A percentile compares a stretch with the other conserved stretches of the same genome.
Evolutionary conservation across 2,329 filamentous ascomycete species (phyloP).

Genomic region (Aspergillus alliaceus): DNA sequence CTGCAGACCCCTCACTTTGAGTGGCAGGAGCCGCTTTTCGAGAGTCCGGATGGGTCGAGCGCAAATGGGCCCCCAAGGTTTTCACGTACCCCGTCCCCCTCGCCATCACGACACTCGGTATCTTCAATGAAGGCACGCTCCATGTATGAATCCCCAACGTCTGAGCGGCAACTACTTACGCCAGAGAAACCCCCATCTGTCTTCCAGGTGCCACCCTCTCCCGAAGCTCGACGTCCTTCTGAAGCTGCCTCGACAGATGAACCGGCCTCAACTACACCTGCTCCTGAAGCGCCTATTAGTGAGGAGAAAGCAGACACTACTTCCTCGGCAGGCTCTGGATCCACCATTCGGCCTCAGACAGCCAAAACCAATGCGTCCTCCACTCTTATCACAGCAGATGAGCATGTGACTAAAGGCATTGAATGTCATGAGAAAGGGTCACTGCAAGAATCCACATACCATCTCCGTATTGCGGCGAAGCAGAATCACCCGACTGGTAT

Average conservation of each 20-base stretch:
- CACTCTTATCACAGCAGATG: slow-evolving; percentile 58
- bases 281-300: slow-evolving; percentile 7
- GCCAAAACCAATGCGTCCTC: slow-evolving; percentile 28
- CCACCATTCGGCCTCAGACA: slow-evolving; percentile 54
- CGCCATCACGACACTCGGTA: slow-evolving; percentile 19
- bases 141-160: slow-evolving; percentile 27
- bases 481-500: slow-evolving; percentile 88
- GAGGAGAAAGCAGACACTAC: slow-evolving; percentile 45
- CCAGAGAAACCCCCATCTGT: slow-evolving; percentile 8
- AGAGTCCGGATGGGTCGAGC: slow-evolving; percentile 36
- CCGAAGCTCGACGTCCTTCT: slow-evolving; percentile 10
- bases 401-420: slow-evolving; percentile 88
- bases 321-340: slow-evolving; percentile 63
- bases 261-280: not conserved
- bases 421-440: slow-evolving; percentile 84
- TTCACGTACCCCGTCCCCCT: slow-evolving; percentile 34
- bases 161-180: slow-evolving; percentile 16
- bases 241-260: slow-evolving; percentile 6
- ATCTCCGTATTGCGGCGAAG: slow-evolving; percentile 83
- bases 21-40: slow-evolving; percentile 61
- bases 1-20: slow-evolving; percentile 57
- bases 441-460: slow-evolving; percentile 92
- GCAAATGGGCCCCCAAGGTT: slow-evolving; percentile 23
- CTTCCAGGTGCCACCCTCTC: slow-evolving; percentile 1
- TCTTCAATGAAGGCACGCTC: slow-evolving; percentile 29